Conservation (phyloP, 1,284 basidiomycete species). For the Cutaneotrichosporon spelunceum region DNA sequence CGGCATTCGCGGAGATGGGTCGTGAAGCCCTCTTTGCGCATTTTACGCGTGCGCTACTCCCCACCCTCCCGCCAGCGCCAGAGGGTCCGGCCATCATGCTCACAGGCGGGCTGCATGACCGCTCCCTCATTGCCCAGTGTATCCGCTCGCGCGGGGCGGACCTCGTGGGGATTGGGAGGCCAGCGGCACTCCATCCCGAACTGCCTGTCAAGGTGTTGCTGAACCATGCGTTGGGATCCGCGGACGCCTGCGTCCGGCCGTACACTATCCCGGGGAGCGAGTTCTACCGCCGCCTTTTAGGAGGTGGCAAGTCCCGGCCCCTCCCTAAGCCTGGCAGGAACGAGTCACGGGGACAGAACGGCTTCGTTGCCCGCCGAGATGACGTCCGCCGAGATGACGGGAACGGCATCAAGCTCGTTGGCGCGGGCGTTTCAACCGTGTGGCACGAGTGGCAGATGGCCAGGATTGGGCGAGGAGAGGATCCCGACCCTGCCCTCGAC, state of each 20-base stretch:
- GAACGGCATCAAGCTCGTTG: conserved; percentile 38
- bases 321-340: background rate
- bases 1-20: conserved; percentile 21
- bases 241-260: conserved; percentile 28
- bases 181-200: conserved; percentile 39
- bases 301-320: conserved; percentile 21
- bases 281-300: conserved; percentile 26
- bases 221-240: conserved; percentile 27
- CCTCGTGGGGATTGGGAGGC: conserved; percentile 44
- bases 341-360: background rate
- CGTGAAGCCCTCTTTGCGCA: conserved; percentile 45
- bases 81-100: conserved; percentile 45
- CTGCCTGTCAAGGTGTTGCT: conserved; percentile 35
- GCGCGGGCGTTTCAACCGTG: conserved; percentile 42
- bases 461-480: conserved; percentile 37
- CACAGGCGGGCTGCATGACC: conserved; percentile 44
- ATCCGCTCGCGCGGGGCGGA: conserved; percentile 39
- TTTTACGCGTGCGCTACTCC: conserved; percentile 40
- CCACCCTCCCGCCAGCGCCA: conserved; percentile 35
- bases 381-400: background rate
- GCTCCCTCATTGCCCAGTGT: conserved; percentile 34
- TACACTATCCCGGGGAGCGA: conserved; percentile 37
- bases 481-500: conserved; percentile 36
- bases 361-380: background rate
- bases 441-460: conserved; percentile 51